Percentiles rank a stretch among this genome's conserved stretches.
phyloP scores from a whole-genome alignment of 2,329 filamentous ascomycete genomes.

The Pezicula neosporulosa region DNA sequence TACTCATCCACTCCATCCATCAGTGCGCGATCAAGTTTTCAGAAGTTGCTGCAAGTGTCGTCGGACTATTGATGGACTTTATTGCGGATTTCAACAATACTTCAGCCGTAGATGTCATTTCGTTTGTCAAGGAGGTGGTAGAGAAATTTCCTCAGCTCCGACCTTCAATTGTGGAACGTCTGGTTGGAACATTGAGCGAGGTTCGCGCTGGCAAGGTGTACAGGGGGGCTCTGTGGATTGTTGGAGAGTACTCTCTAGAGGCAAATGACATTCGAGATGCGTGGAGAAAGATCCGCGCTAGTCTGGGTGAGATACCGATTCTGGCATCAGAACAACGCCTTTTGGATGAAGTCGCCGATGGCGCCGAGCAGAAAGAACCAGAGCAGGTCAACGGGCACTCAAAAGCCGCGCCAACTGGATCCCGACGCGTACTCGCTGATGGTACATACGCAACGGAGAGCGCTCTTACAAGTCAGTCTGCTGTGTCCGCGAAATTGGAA shows the following conservation, averaged over 20 bases:
- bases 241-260: slow-evolving; percentile 94
- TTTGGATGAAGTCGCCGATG: slow-evolving; percentile 76
- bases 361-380: slow-evolving; percentile 58
- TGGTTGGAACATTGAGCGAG: slow-evolving; percentile 88
- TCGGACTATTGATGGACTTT: slow-evolving; percentile 97
- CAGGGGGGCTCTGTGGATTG: slow-evolving; percentile 92
- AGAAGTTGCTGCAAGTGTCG: slow-evolving; percentile 93
- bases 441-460: slow-evolving; percentile 98
- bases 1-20: slow-evolving; percentile 96
- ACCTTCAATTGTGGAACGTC: slow-evolving; percentile 78
- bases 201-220: slow-evolving; percentile 97
- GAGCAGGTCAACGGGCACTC: slow-evolving; percentile 76
- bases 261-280: slow-evolving; percentile 92
- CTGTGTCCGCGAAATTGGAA: slow-evolving; percentile 85
- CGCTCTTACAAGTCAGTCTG: slow-evolving; percentile 88
- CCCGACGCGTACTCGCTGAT: slow-evolving; percentile 88
- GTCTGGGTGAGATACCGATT: slow-evolving; percentile 94
- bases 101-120: slow-evolving; percentile 95
- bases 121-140: slow-evolving; percentile 97
- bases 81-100: slow-evolving; percentile 98
- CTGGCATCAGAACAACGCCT: slow-evolving; percentile 90
- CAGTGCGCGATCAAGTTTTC: slow-evolving; percentile 99
- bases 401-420: slow-evolving; percentile 77
- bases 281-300: slow-evolving; percentile 93
- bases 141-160: slow-evolving; percentile 94